Evolutionary conservation across 495 filamentous ascomycete genomes (phyloP).

Genomic region (Penicillium canariense): DNA sequence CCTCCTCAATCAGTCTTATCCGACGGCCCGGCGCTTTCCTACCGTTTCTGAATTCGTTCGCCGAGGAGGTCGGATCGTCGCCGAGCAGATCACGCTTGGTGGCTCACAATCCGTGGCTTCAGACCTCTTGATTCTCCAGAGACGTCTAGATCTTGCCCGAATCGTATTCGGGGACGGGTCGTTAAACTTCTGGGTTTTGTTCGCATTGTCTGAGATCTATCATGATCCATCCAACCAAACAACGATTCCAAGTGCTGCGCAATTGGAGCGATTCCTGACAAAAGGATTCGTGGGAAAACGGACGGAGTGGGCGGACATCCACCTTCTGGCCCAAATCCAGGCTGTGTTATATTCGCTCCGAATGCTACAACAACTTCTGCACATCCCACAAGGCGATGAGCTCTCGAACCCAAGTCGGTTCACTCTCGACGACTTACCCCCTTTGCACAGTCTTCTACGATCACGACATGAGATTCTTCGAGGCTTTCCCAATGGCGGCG

Average conservation of each 20-base stretch:
- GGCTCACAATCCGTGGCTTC: conserved; percentile 14
- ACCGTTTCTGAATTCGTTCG: conserved; percentile 49
- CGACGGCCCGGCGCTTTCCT: conserved; percentile 12
- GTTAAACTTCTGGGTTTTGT: conserved; percentile 35
- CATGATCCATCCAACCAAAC: conserved; percentile 1
- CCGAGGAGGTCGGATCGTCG: conserved; percentile 39
- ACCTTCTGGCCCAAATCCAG: conserved; percentile 62
- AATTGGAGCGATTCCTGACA: conserved; percentile 26
- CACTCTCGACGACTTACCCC: conserved; percentile 28
- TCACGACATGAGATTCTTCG: conserved; percentile 21
- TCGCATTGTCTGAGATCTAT: conserved; percentile 35
- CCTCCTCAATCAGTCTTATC: conserved; percentile 43
- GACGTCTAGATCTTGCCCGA: conserved; percentile 21
- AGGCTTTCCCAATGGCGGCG: conserved; percentile 8
- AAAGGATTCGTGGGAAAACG: conserved; percentile 25
- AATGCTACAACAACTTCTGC: conserved; percentile 57
- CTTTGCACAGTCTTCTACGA: conserved; percentile 33
- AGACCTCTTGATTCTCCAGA: conserved; percentile 13
- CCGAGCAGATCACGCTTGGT: conserved; percentile 26
- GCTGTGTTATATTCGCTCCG: conserved; percentile 64
- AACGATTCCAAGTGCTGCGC: conserved; percentile 8
- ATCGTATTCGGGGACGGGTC: conserved; percentile 7
- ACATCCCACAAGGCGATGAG: conserved; percentile 14
- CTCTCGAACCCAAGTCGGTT: conserved; percentile 3
- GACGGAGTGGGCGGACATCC: conserved; percentile 57